Evolutionary conservation across 257 asterid species (phyloP), one percentile per base, ranked within the genome.

Genomic region (Capsicum chinense): DNA sequence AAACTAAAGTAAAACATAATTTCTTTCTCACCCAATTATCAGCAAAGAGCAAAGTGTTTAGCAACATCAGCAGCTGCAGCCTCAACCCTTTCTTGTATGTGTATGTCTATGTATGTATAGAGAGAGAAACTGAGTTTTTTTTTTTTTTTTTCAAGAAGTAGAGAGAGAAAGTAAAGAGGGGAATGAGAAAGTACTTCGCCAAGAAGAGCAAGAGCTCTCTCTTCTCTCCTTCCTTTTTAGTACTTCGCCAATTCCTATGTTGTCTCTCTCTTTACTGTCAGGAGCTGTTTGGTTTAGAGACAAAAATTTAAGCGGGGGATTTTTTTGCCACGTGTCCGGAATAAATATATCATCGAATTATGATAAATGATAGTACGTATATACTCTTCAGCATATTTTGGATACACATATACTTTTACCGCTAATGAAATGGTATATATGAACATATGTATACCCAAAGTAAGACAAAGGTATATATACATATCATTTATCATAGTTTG

Each of bases 221-320:
- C 44, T 10, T 39, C 47, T 11, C 33, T 37, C 66, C 74, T 60
- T 84, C 5, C 3, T 83, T 83, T 86, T 44, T 87, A 83, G 83
- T 86, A 74, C 89, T 87, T 90, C 93, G 91, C 95, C 94, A 90
- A 92, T 92, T 93, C 91, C 97, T 92, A 88, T 91, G 97, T 81
- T 80, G 71, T 82, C 82, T 83, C 42, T 79, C 19, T 67, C 42
- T 52, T 13, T 44, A 6, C 48, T 44, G 44, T 3, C 44, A 39
- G 44, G 44, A 4, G 44, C 44, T 44, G 48, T 44, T 44, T 39
- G 44, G 44, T 44, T 44, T 44, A 6, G 56, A 50, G 56, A 50
- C 56, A 50, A 9, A 44, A 44, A 44, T 6, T 44, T 4, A 44
- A 39, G 44, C 48, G 48, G 48, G 48, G 48, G 48, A 44, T 44